Percentiles rank a stretch among this genome's conserved stretches.
Conservation (phyloP, 768 basidiomycete genomes). For the Rubroboletus satanas region DNA sequence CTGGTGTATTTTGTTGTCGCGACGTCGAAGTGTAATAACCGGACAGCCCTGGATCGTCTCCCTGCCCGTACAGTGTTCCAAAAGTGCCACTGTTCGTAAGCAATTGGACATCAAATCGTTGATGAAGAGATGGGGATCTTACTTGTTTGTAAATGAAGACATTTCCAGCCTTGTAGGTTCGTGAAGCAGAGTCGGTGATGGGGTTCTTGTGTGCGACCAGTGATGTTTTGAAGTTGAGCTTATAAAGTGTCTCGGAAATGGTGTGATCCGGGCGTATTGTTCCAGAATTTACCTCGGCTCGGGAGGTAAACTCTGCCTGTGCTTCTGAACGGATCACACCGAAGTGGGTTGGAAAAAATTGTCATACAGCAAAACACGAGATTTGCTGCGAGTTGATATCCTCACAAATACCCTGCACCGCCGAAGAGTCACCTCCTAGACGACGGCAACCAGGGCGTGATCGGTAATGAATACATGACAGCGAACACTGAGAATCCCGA, state of each 20-base stretch:
- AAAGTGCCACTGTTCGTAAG: not conserved
- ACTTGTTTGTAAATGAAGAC: conserved; percentile 11
- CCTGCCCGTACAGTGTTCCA: not conserved
- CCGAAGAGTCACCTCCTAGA: not conserved
- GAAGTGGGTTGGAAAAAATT: not conserved
- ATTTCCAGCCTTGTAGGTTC: not conserved
- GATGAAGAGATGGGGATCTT: not conserved
- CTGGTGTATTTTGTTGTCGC: conserved; percentile 2
- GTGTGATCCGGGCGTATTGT: not conserved
- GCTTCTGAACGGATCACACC: conserved; percentile 7
- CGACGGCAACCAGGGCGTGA: not conserved
- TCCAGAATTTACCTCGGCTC: conserved; percentile 11
- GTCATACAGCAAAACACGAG: conserved; percentile 18
- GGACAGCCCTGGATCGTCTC: not conserved
- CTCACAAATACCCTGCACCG: conserved; percentile 1
- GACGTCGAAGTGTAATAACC: not conserved
- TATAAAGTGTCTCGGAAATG: conserved; percentile 7
- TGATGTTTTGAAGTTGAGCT: not conserved
- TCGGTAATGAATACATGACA: not conserved
- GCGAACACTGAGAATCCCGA: not conserved
- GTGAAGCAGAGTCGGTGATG: not conserved
- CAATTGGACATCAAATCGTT: not conserved
- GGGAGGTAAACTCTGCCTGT: conserved; percentile 2
- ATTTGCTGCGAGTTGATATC: not conserved
- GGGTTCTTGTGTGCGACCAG: not conserved